Base-by-base conservation (phyloP, 2,329 filamentous ascomycete genomes). In the Fusarium coffeatum region DNA sequence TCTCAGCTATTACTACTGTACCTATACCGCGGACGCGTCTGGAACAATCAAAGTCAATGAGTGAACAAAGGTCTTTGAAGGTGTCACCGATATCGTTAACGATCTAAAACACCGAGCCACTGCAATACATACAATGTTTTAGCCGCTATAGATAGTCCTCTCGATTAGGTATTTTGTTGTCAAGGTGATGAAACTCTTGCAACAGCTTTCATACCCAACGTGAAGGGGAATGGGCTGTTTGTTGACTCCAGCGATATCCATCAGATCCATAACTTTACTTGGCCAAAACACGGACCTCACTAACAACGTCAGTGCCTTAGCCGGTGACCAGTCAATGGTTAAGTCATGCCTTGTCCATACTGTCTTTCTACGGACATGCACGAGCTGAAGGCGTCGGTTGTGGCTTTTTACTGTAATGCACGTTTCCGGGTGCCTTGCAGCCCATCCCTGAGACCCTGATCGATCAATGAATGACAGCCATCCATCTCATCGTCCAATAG, bases 401-500 rank as follows among this genome's bases (percentile, higher is more conserved):
- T 71, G 68, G 68, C 68, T 71, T 69, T 45, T 50, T 34, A n/a
- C 41, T 37, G 41, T 22, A 46, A 62, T 71, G 68, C 68, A 66
- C 64, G 67, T 48, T 70, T 68, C 58, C 55, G 64, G 67, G 64
- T 71, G 51, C 68, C 55, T 65, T 63, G 45, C 49, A 55, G 67
- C 49, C 65, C 43, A 42, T 59, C 45, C n/a, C 16, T 51, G 54
- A 53, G 48, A 45, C 53, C 55, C 48, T 45, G 51, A 53, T 64
- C 47, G 28, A 28, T 43, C 46, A 50, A 22, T 41, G 61, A 54
- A 43, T 46, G 47, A 53, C 34, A 63, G 27, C 27, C 28, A 42
- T 37, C 34, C 34, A 67, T 30, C 18, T 18, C 11, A 62, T 40
- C 58, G 43, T 46, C 54, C 60, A 65, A 50, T 47, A 42, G 32